Evolutionary conservation across 2,329 filamentous ascomycete species (phyloP), one percentile per base, ranked within the genome.

Genomic region (Aspergillus alliaceus): DNA sequence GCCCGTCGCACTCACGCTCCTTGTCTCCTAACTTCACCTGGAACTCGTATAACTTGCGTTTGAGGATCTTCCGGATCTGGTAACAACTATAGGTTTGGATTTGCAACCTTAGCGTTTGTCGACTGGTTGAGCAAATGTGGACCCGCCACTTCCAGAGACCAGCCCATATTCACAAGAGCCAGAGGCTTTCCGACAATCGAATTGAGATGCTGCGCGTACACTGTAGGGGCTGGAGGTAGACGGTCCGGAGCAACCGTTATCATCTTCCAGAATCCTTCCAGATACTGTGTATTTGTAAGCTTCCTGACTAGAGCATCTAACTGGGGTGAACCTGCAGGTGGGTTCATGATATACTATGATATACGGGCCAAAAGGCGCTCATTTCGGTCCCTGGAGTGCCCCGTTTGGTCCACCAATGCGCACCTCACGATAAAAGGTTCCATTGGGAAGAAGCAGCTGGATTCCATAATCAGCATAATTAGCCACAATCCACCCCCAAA

Each of bases 151-250:
- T 75, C 72, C 0, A 75, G 57, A 5, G 59, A 64, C 54, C 55
- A 69, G 2, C 68, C 72, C 4, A 66, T 59, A 34, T 71, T 68
- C 14, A 68, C 65, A 3, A 75, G 59, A 1, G 72, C 72, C 1
- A 76, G 57, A 0, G 74, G 74, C 29, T 64, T 64, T 2, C 74
- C 73, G 15, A 75, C 54, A 2, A 73, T 39, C 3, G 66, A 50
- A 35, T 63, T 68, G 3, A 61, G 27, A 56, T 52, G 70, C 12
- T 56, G 51, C 2, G 64, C 55, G 46, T 72, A 72, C 2, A 59
- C 46, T 11, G 31, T 51, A 8, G 71, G 70, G 0, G 65, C 20
- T 15, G 57, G 49, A 0, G 55, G 48, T n/a, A 60, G 27, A 29
- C 15, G 58, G 2, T 51, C 40, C 1, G 66, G 54, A 9, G 61